Evolutionary conservation across 1,139 yeast genomes (phyloP).

Genomic region (Nematodospora anomalae): DNA sequence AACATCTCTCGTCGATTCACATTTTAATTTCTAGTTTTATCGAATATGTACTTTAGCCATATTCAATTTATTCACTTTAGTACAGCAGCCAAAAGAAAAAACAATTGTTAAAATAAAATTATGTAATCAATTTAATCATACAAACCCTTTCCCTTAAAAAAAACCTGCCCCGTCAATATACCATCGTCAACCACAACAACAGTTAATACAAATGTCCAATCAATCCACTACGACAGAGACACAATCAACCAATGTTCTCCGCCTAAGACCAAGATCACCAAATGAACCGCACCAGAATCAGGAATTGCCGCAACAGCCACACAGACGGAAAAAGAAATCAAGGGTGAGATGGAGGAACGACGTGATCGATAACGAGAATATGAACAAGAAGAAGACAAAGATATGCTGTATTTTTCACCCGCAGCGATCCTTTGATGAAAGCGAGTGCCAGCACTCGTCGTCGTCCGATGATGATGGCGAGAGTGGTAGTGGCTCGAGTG

Average conservation of each 20-base stretch:
- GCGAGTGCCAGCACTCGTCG: slow-evolving; percentile 7
- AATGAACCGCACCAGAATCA: slow-evolving; percentile 1
- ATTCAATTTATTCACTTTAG: too few species aligned
- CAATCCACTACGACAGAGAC: slow-evolving; percentile 5
- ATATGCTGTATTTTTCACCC: slow-evolving; percentile 97
- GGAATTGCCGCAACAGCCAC: slow-evolving; percentile 1
- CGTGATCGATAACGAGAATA: slow-evolving; percentile 83
- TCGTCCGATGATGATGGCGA: slow-evolving; percentile 22
- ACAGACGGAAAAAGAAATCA: slow-evolving; percentile 29
- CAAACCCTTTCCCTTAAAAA: too few species aligned
- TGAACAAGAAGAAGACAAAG: slow-evolving; percentile 86
- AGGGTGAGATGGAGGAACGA: slow-evolving; percentile 82
- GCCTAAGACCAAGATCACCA: slow-evolving; percentile 9
- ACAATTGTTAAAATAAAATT: too few species aligned
- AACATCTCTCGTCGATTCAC: too few species aligned
- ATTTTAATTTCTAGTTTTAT: too few species aligned
- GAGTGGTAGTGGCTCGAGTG: slow-evolving; percentile 38
- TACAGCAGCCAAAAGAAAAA: too few species aligned
- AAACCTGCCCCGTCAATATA: too few species aligned
- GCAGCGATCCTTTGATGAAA: slow-evolving; percentile 59
- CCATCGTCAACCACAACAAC: too few species aligned
- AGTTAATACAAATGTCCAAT: too few species aligned
- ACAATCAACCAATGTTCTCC: slow-evolving; percentile 5
- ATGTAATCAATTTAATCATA: too few species aligned
- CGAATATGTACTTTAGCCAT: too few species aligned